phyloP scores from a whole-genome alignment of 2,329 filamentous ascomycete species.

The Pyricularia sp. region DNA sequence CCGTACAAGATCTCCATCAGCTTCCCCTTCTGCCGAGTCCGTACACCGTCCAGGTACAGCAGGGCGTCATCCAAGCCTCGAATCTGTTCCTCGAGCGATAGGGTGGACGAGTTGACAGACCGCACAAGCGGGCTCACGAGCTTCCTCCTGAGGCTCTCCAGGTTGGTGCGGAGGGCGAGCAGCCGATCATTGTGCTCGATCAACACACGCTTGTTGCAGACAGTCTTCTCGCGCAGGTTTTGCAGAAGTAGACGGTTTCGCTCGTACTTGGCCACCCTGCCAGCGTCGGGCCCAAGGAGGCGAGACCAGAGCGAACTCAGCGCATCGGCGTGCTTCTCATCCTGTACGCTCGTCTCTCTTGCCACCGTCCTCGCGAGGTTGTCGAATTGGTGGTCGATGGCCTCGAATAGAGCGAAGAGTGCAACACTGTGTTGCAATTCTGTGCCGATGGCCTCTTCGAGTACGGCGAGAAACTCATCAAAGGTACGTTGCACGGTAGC shows the following conservation, averaged over 20 bases:
- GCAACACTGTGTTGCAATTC: conserved; percentile 70
- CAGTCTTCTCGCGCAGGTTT: conserved; percentile 68
- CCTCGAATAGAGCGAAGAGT: conserved; percentile 81
- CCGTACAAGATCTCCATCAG: conserved; percentile 71
- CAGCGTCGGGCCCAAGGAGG: conserved; percentile 63
- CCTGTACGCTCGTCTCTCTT: conserved; percentile 70
- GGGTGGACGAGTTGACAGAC: conserved; percentile 51
- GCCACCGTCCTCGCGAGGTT: conserved; percentile 77
- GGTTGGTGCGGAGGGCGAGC: conserved; percentile 69
- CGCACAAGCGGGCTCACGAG: conserved; percentile 74
- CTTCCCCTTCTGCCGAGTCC: conserved; percentile 70
- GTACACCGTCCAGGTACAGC: conserved; percentile 59
- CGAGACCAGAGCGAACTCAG: conserved; percentile 77
- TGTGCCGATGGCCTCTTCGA: conserved; percentile 78
- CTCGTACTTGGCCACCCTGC: conserved; percentile 76
- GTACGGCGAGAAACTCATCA: conserved; percentile 70
- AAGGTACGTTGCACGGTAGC: conserved; percentile 76
- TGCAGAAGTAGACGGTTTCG: conserved; percentile 72
- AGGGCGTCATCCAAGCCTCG: conserved; percentile 69
- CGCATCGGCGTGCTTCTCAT: conserved; percentile 67
- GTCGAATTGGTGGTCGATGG: conserved; percentile 79
- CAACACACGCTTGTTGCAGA: conserved; percentile 76
- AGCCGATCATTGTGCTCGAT: conserved; percentile 79
- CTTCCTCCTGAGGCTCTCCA: conserved; percentile 73
- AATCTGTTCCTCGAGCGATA: conserved; percentile 77